Percentiles rank a stretch among this genome's conserved stretches.
These are phyloP conservation scores for Auriscalpium microsporum DNA, from an alignment of 768 basidiomycete genomes.

Conservation along the genomic window DNA sequence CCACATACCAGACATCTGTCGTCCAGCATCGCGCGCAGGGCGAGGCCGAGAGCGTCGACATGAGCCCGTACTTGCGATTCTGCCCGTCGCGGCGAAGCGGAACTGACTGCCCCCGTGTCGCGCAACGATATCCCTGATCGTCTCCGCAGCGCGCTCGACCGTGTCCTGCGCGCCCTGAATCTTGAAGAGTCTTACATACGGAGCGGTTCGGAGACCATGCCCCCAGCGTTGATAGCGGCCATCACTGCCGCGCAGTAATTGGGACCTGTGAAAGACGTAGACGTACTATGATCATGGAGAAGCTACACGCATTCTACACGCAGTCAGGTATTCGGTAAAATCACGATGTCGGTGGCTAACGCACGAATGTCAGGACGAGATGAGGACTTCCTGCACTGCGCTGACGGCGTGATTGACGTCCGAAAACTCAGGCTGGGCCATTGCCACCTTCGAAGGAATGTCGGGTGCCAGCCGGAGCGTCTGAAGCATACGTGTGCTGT, in stretches of 20 bases:
- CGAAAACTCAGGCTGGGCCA: slow-evolving; percentile 80
- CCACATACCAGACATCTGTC: slow-evolving; percentile 78
- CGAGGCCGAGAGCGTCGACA: slow-evolving; percentile 54
- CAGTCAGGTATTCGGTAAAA: neutral
- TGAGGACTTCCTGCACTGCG: slow-evolving; percentile 76
- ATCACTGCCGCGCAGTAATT: slow-evolving; percentile 43
- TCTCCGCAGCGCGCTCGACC: slow-evolving; percentile 48
- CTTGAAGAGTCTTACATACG: slow-evolving; percentile 79
- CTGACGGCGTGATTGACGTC: slow-evolving; percentile 67
- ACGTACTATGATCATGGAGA: slow-evolving; percentile 64
- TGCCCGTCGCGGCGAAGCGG: slow-evolving; percentile 67
- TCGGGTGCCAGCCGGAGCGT: slow-evolving; percentile 77
- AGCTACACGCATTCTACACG: slow-evolving; percentile 77
- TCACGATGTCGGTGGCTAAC: slow-evolving; percentile 21
- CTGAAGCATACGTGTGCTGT: slow-evolving; percentile 19
- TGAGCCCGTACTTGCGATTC: slow-evolving; percentile 78
- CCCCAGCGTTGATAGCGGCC: slow-evolving; percentile 63
- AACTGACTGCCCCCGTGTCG: slow-evolving; percentile 57
- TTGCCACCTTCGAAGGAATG: slow-evolving; percentile 77
- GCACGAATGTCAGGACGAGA: slow-evolving; percentile 64
- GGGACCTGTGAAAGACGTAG: slow-evolving; percentile 3
- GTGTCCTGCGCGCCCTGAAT: slow-evolving; percentile 67
- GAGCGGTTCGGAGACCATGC: slow-evolving; percentile 51
- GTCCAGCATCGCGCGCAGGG: slow-evolving; percentile 70
- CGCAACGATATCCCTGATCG: slow-evolving; percentile 52